Evolutionary conservation across 805 yeast species (phyloP).

Genomic region (Hanseniaspora lindneri): DNA sequence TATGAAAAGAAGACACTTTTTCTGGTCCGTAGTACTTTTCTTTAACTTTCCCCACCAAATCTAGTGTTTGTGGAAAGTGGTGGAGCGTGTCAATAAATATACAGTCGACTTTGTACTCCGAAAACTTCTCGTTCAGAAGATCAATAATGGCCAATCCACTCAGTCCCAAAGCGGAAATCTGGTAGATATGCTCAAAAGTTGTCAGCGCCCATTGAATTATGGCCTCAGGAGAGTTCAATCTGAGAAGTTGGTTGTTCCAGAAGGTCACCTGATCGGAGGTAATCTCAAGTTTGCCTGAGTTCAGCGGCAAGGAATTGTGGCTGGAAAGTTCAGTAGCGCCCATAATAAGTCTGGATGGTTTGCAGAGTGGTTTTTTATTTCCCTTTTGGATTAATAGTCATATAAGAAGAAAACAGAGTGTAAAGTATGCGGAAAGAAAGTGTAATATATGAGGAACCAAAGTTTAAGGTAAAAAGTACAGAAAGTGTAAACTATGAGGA

Average conservation of each 20-base stretch:
- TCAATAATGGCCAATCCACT: constrained; percentile 84
- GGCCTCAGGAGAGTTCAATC: constrained; percentile 47
- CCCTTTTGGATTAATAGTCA: too few species aligned
- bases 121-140: constrained; percentile 37
- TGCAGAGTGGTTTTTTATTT: too few species aligned
- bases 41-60: constrained; percentile 50
- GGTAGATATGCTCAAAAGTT: constrained; percentile 74
- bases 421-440: too few species aligned
- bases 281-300: constrained; percentile 30
- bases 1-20: constrained; percentile 41
- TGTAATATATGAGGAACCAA: too few species aligned
- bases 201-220: constrained; percentile 69
- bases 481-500: too few species aligned
- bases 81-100: constrained; percentile 83
- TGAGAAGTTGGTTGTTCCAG: constrained; percentile 50
- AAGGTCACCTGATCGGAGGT: constrained; percentile 48
- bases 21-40: constrained; percentile 34
- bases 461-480: too few species aligned
- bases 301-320: constrained; percentile 16
- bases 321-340: background rate
- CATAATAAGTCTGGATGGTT: too few species aligned
- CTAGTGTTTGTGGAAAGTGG: constrained; percentile 89
- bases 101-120: constrained; percentile 27
- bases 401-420: too few species aligned
- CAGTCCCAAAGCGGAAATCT: constrained; percentile 90